Evolutionary conservation across 2,329 filamentous ascomycete genomes (phyloP), one percentile per base, ranked within the genome.

Genomic region (Ophiostoma novo-ulmi): DNA sequence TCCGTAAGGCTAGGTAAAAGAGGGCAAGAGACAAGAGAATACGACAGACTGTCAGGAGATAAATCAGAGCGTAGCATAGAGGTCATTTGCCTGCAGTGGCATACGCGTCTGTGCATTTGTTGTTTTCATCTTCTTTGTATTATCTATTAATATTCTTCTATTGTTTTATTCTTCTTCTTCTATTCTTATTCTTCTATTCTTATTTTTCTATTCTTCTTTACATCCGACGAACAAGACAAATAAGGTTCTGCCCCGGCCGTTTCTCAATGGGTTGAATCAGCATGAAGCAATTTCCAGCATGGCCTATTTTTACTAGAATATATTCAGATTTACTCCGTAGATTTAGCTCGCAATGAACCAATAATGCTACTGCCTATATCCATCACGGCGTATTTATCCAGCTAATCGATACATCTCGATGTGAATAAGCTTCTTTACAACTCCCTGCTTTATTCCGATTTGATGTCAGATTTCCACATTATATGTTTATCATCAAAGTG

Each of bases 201-300:
- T 55, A 8, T 55, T 22, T 17, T 44, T 48, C n/a, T 22, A 11
- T 58, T 31, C 22, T 31, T 55, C n/a, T 55, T 11, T 55, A 11
- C 48, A 31, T 31, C 31, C 31, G 31, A 31, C 31, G 31, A 31
- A 31, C 31, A 31, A 4, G 8, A 26, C 48, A 58, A 58, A 26
- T 58, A 31, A 58, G 52, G 52, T 31, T 58, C 52, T 5, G n/a
- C n/a, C 8, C 22, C 52, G 22, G 52, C 52, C n/a, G 4, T 17
- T 3, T 17, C 26, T 48, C 44, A 17, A 44, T 48, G 14, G 44
- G 7, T 58, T 58, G 22, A 26, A 31, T 4, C 20, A 55, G 52
- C 52, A 58, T 58, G 26, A 58, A 58, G n/a, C 8, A 58, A 58
- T 58, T 58, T 58, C 52, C 8, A 58, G 52, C 22, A 58, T 58